Base-by-base conservation (phyloP, 768 basidiomycete species). In the Tulasnella sp. region DNA sequence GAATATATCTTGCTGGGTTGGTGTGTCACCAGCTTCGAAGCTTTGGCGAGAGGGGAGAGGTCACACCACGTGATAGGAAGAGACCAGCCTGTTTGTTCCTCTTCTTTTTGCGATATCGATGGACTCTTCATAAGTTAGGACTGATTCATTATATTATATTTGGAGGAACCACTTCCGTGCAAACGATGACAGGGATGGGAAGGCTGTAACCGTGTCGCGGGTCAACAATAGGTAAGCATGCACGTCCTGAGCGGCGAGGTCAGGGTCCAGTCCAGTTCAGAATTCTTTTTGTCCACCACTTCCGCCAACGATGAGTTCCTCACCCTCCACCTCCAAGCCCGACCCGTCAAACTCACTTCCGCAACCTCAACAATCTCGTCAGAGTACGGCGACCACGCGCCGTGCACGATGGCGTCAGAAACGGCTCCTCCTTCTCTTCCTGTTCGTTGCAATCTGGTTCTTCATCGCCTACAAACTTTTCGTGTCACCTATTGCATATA, bases 371-470 rank as follows among this genome's bases (percentile, higher is more conserved):
- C 73, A 55, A n/a, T 23, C 40, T 37, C 44, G 51, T 20, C 44
- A 55, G 32, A 44, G 44, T 42, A 74, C 44, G 9, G 44, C 51
- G 9, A 76, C 46, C n/a, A 76, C 29, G 32, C 61, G 69, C 4
- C 67, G 67, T 29, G 35, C 15, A 0, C 61, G 69, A 70, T 77
- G 77, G 77, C 77, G 77, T 16, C 26, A 40, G 84, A 90, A 88
- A 80, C 86, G 89, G 32, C 81, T 85, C 0, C 84, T 85, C 0
- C 82, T 90, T 35, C 76, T 91, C 18, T 37, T 86, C 3, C 82
- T 86, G 74, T 78, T 88, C 37, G 78, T 85, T 3, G 73, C 86
- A 11, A 80, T 89, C 74, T 85, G 88, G 75, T 90, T 87, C 87
- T 73, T 88, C 10, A 85, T 83, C 7, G 83, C 87, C 37, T 83